Evolutionary conservation across 352 stramenopile genomes (phyloP).

Genomic region (Phytophthora citrophthora): DNA sequence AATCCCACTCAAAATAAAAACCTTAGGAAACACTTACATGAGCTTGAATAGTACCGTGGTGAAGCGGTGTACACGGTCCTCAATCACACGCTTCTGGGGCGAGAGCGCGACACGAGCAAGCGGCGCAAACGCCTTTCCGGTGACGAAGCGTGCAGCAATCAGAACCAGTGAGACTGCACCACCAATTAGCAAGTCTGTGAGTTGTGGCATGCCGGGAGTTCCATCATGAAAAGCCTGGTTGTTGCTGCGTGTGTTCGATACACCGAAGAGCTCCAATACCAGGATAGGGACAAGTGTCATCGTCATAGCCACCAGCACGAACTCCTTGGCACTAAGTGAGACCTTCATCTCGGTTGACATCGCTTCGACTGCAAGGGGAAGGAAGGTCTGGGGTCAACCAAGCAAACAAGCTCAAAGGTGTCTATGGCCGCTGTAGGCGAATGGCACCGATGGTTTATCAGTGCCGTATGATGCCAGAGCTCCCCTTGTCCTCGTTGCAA

Average conservation of each 20-base stretch:
- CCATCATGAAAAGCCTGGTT: slow-evolving; percentile 32
- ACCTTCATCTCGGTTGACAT: slow-evolving; percentile 72
- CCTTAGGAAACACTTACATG: slow-evolving; percentile 34
- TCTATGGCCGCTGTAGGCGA: slow-evolving; percentile 11
- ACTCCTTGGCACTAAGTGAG: slow-evolving; percentile 62
- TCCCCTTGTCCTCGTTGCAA: slow-evolving; percentile 3
- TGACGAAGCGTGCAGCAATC: slow-evolving; percentile 47
- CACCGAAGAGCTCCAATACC: slow-evolving; percentile 53
- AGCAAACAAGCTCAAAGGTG: background rate
- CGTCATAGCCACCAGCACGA: slow-evolving; percentile 62
- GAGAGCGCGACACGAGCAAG: slow-evolving; percentile 54
- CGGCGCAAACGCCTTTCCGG: slow-evolving; percentile 46
- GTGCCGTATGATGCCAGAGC: slow-evolving; percentile 12
- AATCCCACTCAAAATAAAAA: background rate
- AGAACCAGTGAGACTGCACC: slow-evolving; percentile 43
- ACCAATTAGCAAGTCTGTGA: slow-evolving; percentile 46
- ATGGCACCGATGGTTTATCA: slow-evolving; percentile 16
- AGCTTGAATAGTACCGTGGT: slow-evolving; percentile 79
- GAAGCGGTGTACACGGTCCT: slow-evolving; percentile 71
- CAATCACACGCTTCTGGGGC: slow-evolving; percentile 53
- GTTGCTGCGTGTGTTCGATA: slow-evolving; percentile 48
- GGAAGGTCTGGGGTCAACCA: background rate
- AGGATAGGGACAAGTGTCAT: slow-evolving; percentile 69
- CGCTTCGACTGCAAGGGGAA: slow-evolving; percentile 3
- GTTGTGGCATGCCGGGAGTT: slow-evolving; percentile 53